Base-by-base conservation (phyloP, 352 stramenopile species). In the Pythium grandisporangium region DNA sequence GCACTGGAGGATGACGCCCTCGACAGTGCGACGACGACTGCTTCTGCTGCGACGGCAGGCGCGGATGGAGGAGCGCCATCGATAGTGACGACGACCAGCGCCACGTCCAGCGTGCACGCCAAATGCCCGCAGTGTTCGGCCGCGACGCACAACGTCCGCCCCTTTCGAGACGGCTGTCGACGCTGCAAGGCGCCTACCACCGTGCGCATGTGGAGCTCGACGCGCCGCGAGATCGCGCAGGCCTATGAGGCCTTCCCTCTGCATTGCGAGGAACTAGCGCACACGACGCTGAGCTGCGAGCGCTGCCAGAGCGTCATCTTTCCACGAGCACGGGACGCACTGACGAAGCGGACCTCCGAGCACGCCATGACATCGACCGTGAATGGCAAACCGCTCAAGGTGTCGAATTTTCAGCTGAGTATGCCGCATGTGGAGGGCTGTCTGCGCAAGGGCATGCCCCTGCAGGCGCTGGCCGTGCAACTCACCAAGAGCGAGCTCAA, bases 381-480 rank as follows among this genome's bases (percentile, higher is more conserved):
- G n/a, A 70, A 63, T 29, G 77, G 75, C 8, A 88, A 83, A 21
- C 41, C 65, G 2, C 56, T 93, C 6, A 70, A 89, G 44, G 71
- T 90, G 30, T 73, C 70, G 8, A 93, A 93, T 27, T 94, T 89
- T 47, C 81, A 94, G 34, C 38, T 86, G 24, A 89, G 72, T 30
- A 94, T 94, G 81, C 79, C 79, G 4, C 81, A 94, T 46, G 74
- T 93, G n/a, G 68, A 89, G 27, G 79, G 81, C 2, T 94, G 81
- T 52, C 48, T 66, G 21, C 66, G 81, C 21, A 83, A 84, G 36
- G 77, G 77, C n/a, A 94, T 88, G 81, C 81, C 81, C 5, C 37
- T 91, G 23, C 69, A 82, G 23, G 53, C 61, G 0, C 49, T 87
- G 2, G 49, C 72, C 5, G 70, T 94, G 34, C 72, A 83, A 22